Base-by-base conservation (phyloP, 352 stramenopile species). In the Phytopythium oedochilum region DNA sequence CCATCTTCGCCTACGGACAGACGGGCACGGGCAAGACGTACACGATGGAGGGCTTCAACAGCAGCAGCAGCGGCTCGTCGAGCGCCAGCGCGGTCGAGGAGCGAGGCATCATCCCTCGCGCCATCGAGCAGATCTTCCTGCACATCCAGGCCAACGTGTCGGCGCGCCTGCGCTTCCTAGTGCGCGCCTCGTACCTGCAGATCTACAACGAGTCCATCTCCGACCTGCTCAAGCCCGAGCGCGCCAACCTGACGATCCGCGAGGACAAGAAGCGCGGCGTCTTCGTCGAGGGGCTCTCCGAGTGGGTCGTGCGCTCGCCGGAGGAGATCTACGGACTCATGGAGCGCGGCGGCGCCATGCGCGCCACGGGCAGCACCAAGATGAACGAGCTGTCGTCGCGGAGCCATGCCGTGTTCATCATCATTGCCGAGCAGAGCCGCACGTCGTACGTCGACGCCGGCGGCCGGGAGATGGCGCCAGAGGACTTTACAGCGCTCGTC, bases 21-120 rank as follows among this genome's bases (percentile, higher is more conserved):
- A 97, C 88, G 0, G 92, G 92, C 48, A 96, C 79, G 3, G 92
- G 92, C 44, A 98, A 98, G 62, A 98, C 92, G 32, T 96, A 96
- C 71, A 98, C 97, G 1, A 99, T 99, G 97, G 95, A 98, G 62
- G 97, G 97, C 2, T 92, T 92, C 66, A 92, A 91, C 65, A 86
- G 69, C 42, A 34, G 25, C 15, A 26, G 42, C 5, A 34, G 42
- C 53, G 66, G 96, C 66, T 82, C 96, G 60, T 32, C 20, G 11
- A 43, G 47, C 31, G 47, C 29, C 20, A 70, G 87, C 60, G 74
- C 90, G 22, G 70, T 92, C 59, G 67, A 99, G 80, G 75, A 90
- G 77, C 81, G 96, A 18, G 97, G 97, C 25, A 99, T 99, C 69
- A 99, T 99, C 66, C 97, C 97, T 5, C 89, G 97, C 14, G 93